Percentiles rank a stretch among this genome's conserved stretches.
phyloP scores from a whole-genome alignment of 805 yeast species.

The Pichia heedii region DNA sequence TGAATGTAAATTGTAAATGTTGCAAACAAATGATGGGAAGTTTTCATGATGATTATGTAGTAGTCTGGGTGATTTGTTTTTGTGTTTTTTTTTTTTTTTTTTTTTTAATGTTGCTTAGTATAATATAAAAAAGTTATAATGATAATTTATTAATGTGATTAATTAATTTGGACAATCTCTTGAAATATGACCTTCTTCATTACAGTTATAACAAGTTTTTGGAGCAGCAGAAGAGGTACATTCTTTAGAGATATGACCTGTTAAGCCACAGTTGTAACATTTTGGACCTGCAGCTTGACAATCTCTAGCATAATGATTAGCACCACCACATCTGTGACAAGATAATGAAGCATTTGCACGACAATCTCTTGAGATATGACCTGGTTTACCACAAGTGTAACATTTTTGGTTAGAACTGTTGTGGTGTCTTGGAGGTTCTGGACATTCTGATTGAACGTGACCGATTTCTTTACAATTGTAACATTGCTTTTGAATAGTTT shows the following conservation, averaged over 20 bases:
- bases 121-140: too few relatives aligned
- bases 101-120: too few relatives aligned
- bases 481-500: constrained; percentile 78
- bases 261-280: constrained; percentile 88
- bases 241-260: constrained; percentile 83
- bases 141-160: too few relatives aligned
- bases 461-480: constrained; percentile 90
- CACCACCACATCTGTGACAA: constrained; percentile 88
- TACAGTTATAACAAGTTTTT: constrained; percentile 67
- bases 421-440: constrained; percentile 35
- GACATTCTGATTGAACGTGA: constrained; percentile 82
- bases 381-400: constrained; percentile 68
- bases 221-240: constrained; percentile 43
- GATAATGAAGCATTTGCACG: constrained; percentile 35
- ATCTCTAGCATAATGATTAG: constrained; percentile 88
- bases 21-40: too few relatives aligned
- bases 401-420: constrained; percentile 50
- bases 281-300: constrained; percentile 60
- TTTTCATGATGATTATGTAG: too few relatives aligned
- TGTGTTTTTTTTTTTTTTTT: too few relatives aligned
- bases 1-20: too few relatives aligned
- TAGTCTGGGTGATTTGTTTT: too few relatives aligned
- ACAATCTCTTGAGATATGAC: constrained; percentile 80
- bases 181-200: constrained; percentile 80
- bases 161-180: constrained; percentile 45